Base-by-base conservation (phyloP, 2,329 filamentous ascomycete species). In the Cryphonectria carpinicola region DNA sequence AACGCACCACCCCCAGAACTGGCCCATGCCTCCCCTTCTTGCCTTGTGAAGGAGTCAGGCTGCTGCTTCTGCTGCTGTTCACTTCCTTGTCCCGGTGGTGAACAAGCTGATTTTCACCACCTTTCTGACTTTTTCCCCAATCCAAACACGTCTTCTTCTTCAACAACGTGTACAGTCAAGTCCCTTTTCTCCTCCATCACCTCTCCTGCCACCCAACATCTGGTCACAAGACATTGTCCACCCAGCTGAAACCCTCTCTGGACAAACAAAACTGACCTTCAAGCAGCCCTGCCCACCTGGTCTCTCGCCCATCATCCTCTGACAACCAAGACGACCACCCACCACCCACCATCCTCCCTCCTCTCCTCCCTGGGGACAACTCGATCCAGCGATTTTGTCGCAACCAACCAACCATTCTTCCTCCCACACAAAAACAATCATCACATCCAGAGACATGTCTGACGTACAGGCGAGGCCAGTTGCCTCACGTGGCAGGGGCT, bases 401-500 rank as follows among this genome's bases (percentile, higher is more conserved):
- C 43, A 17, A 39, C 13, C 66, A 17, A 39, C 13, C 66, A 17
- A 25, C 35, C 76, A 73, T 75, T 68, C 75, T 76, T 74, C 39
- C 75, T 74, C 76, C 76, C 76, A 11, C 46, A n/a, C 46, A 49
- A 77, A 69, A 76, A 17, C 32, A 75, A 75, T 73, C 78, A 75
- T 78, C 80, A 79, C 79, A 82, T 80, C 79, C 81, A 81, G 84
- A 81, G 84, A 82, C 85, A 98, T 98, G 96, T 97, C 96, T 88
- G 95, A 98, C 89, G 89, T 93, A 85, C 92, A 94, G 87, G 89
- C 92, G 84, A 90, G 95, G 88, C 88, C 92, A 81, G 88, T 90
- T 82, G 90, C 93, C 84, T 83, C 90, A 86, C 93, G 95, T 85
- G 95, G 95, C 84, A 92, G 96, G 89, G 94, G 93, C 85, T 92